A percentile compares a stretch with the other conserved stretches of the same genome.
These are phyloP conservation scores for Cystobasidium ongulense DNA, from an alignment of 768 basidiomycete species.

Conservation along the genomic window DNA sequence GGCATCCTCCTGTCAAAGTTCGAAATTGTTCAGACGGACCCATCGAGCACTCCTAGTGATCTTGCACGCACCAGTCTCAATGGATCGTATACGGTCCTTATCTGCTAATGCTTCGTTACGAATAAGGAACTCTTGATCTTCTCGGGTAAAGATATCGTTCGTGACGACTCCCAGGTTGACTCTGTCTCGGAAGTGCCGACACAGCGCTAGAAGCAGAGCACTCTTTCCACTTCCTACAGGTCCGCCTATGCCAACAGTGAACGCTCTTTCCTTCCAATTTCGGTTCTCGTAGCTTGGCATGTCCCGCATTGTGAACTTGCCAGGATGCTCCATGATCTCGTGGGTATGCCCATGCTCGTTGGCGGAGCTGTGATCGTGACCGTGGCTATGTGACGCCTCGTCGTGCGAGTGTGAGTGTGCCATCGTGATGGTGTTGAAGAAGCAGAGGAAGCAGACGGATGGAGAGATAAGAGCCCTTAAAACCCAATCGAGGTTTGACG, in stretches of 20 bases:
- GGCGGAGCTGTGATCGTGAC: slow-evolving; percentile 11
- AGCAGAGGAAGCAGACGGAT: not conserved
- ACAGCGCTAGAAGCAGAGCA: slow-evolving; percentile 81
- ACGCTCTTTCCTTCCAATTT: slow-evolving; percentile 85
- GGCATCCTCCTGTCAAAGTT: slow-evolving; percentile 60
- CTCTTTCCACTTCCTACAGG: slow-evolving; percentile 62
- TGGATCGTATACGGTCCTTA: slow-evolving; percentile 73
- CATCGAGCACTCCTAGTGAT: not conserved
- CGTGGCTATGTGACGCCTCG: not conserved
- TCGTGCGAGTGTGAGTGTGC: slow-evolving; percentile 15
- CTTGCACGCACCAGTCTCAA: slow-evolving; percentile 65
- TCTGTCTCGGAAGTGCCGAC: slow-evolving; percentile 65
- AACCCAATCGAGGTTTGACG: not conserved
- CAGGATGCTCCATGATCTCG: slow-evolving; percentile 44
- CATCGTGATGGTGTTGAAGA: not conserved
- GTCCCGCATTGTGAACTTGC: slow-evolving; percentile 85
- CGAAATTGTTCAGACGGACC: not conserved
- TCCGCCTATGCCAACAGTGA: slow-evolving; percentile 59
- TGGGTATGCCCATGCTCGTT: slow-evolving; percentile 31
- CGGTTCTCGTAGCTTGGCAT: slow-evolving; percentile 74
- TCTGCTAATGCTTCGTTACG: slow-evolving; percentile 77
- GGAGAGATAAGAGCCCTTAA: not conserved
- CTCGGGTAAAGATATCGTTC: slow-evolving; percentile 95
- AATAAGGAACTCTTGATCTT: slow-evolving; percentile 96
- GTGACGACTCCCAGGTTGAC: slow-evolving; percentile 98